phyloP scores from a whole-genome alignment of 2,329 filamentous ascomycete genomes.

The Spiromastix sp. region DNA sequence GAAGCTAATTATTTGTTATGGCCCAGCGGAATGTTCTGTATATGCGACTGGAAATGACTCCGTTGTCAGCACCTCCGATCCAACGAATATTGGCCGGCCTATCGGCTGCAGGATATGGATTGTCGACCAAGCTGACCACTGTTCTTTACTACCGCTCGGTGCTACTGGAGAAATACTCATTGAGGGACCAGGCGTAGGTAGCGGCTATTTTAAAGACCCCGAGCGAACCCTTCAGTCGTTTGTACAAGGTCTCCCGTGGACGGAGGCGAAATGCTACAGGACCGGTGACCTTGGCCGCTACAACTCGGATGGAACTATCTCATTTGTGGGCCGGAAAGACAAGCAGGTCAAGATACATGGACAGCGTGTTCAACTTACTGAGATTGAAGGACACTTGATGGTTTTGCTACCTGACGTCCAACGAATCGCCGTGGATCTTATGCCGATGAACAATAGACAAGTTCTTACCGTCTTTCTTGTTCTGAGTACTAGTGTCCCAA shows the following conservation, averaged over 20 bases:
- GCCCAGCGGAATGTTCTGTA: slow-evolving; percentile 9
- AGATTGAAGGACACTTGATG: slow-evolving; percentile 18
- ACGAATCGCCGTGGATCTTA: slow-evolving; percentile 10
- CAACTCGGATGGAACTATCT: slow-evolving; percentile 13
- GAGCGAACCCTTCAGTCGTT: slow-evolving; percentile 13
- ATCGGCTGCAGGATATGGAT: slow-evolving; percentile 14
- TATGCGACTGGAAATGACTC: background rate
- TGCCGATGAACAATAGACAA: slow-evolving; percentile 2
- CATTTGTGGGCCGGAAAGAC: slow-evolving; percentile 19
- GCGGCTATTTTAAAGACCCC: slow-evolving; percentile 23
- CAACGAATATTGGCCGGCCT: slow-evolving; percentile 9
- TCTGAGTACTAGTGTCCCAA: background rate
- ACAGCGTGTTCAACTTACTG: slow-evolving; percentile 22
- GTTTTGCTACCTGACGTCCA: slow-evolving; percentile 7
- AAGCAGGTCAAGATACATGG: slow-evolving; percentile 56
- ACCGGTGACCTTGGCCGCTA: slow-evolving; percentile 18
- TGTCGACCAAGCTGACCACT: slow-evolving; percentile 13
- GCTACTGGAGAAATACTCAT: slow-evolving; percentile 31
- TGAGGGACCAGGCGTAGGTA: slow-evolving; percentile 27
- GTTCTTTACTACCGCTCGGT: slow-evolving; percentile 22
- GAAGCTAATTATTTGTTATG: slow-evolving; percentile 27
- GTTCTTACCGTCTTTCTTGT: background rate
- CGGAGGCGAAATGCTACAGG: slow-evolving; percentile 13
- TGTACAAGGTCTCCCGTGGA: slow-evolving; percentile 15
- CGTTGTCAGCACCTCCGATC: background rate